phyloP scores from a whole-genome alignment of 1,284 basidiomycete genomes.

The Cronartium quercuum region DNA sequence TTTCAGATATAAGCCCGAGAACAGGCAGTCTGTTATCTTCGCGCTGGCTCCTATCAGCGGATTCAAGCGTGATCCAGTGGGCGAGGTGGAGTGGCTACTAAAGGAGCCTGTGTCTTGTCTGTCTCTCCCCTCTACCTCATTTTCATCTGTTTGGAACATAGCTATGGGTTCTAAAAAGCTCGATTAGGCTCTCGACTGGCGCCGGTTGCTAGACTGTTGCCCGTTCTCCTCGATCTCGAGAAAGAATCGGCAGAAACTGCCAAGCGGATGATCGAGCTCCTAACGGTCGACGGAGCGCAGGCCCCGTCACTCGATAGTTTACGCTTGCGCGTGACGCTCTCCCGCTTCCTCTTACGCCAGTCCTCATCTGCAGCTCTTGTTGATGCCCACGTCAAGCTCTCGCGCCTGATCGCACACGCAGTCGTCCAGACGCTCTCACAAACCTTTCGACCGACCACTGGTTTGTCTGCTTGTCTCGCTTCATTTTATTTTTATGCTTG shows the following conservation, averaged over 20 bases:
- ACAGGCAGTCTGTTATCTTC: slow-evolving; percentile 17
- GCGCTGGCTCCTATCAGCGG: slow-evolving; percentile 7
- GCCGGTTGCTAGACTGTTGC: background rate
- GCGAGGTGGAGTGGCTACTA: slow-evolving; percentile 1
- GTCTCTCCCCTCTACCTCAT: background rate
- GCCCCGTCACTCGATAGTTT: background rate
- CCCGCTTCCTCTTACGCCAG: background rate
- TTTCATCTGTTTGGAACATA: background rate
- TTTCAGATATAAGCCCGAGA: slow-evolving; percentile 34
- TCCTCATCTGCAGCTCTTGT: too few species aligned
- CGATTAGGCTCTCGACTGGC: background rate
- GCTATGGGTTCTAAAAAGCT: background rate
- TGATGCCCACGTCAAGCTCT: too few species aligned
- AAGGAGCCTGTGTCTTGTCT: background rate
- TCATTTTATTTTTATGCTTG: background rate
- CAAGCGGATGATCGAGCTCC: background rate
- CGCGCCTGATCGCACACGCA: background rate
- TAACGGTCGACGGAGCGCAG: background rate
- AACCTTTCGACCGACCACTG: background rate
- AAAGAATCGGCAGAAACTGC: too few species aligned
- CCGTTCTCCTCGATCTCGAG: background rate
- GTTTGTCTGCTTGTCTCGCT: background rate
- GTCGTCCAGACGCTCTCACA: background rate
- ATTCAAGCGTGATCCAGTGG: background rate
- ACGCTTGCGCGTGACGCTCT: background rate